These are phyloP conservation scores for Plasmodiophora brassicae DNA, from an alignment of 208 protist genomes.

Conservation along the genomic window DNA sequence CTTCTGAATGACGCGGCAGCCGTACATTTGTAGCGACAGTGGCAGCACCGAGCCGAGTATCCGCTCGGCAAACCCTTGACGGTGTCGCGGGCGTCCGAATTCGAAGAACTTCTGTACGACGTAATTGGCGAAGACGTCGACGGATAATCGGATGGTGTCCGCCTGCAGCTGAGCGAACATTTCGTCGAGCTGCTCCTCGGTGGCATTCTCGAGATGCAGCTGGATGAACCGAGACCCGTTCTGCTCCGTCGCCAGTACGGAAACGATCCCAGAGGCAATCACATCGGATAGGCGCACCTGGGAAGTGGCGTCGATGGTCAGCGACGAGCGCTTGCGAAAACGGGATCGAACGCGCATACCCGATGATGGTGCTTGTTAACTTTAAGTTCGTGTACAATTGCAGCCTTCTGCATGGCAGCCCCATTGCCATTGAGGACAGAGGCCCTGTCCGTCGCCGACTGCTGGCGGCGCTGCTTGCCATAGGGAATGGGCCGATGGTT, in stretches of 20 bases:
- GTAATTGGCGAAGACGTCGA: slow-evolving; percentile 94
- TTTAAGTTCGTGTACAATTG: neutral
- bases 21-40: slow-evolving; percentile 77
- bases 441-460: no score
- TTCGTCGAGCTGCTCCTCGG: neutral
- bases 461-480: no score
- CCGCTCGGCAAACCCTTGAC: slow-evolving; percentile 8
- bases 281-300: slow-evolving; percentile 4
- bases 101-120: slow-evolving; percentile 97
- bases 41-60: neutral
- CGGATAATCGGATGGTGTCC: neutral
- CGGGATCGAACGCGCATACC: no score
- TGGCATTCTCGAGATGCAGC: slow-evolving; percentile 7
- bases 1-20: slow-evolving; percentile 97
- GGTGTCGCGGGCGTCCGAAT: slow-evolving; percentile 73
- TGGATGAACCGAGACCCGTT: slow-evolving; percentile 20
- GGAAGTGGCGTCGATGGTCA: no score
- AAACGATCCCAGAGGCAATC: neutral
- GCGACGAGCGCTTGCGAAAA: no score
- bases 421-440: no score
- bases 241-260: neutral
- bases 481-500: no score
- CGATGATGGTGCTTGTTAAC: slow-evolving; percentile 22
- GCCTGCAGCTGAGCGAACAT: neutral
- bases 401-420: no score